phyloP scores from a whole-genome alignment of 495 filamentous ascomycete species.

The Neurospora africana region DNA sequence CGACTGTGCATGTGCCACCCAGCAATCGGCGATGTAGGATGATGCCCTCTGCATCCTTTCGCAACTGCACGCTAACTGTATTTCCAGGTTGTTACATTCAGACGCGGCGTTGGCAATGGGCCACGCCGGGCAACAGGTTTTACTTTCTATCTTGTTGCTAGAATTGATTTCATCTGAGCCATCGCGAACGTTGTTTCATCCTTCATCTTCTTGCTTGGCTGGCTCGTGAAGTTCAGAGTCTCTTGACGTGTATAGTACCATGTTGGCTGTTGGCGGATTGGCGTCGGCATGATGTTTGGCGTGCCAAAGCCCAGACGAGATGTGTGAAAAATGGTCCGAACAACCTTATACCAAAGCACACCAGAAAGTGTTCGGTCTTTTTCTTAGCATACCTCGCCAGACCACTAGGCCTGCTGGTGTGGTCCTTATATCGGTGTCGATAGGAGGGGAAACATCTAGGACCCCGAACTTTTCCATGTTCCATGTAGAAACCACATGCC shows the following conservation, averaged over 20 bases:
- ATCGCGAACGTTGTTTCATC: neutral
- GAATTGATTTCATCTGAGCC: neutral
- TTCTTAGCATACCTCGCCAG: neutral
- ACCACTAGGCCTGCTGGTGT: neutral
- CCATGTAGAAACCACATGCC: neutral
- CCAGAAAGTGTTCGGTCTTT: too few relatives aligned
- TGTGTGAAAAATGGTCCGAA: too few relatives aligned
- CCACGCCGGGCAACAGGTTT: neutral
- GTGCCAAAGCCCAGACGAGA: neutral
- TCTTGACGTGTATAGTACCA: neutral
- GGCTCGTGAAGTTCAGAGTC: neutral
- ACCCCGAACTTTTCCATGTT: neutral
- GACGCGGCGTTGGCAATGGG: neutral
- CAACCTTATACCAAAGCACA: too few relatives aligned
- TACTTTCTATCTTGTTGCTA: neutral
- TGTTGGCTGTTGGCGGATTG: neutral
- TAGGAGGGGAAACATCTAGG: neutral
- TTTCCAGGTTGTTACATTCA: neutral
- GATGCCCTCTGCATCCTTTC: neutral
- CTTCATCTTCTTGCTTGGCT: neutral
- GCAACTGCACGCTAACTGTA: neutral
- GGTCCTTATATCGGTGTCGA: neutral
- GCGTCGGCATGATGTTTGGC: neutral
- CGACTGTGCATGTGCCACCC: neutral
- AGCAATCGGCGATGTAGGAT: neutral